phyloP scores from a whole-genome alignment of 169 alveolate species.

The Cryptosporidium bovis region DNA sequence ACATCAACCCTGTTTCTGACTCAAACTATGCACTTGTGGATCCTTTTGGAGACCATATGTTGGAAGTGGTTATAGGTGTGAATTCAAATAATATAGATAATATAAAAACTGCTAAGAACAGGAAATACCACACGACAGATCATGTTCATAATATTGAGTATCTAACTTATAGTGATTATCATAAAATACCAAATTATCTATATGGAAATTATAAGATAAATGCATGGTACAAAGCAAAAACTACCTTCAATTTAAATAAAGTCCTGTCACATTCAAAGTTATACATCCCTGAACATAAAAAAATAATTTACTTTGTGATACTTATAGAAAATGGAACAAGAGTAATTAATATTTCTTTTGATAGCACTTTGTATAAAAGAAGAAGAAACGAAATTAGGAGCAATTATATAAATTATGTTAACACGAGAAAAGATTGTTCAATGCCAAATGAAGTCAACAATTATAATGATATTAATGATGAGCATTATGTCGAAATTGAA shows the following conservation, averaged over 20 bases:
- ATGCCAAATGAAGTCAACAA: neutral
- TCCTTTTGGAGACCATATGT: conserved; percentile 56
- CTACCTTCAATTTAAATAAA: conserved; percentile 7
- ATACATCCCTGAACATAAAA: conserved; percentile 35
- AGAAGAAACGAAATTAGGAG: conserved; percentile 25
- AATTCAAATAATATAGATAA: conserved; percentile 1
- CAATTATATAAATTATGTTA: neutral
- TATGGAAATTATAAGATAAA: conserved; percentile 16
- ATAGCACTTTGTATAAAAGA: conserved; percentile 22
- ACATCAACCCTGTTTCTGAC: conserved; percentile 21
- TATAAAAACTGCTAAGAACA: neutral
- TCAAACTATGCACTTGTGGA: conserved; percentile 35
- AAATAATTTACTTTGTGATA: conserved; percentile 17
- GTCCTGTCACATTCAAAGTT: conserved; percentile 38
- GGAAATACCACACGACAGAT: neutral
- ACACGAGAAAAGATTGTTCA: neutral
- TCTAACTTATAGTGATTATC: neutral
- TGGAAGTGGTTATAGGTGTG: conserved; percentile 49
- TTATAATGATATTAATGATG: neutral
- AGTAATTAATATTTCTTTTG: conserved; percentile 56
- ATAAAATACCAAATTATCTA: conserved; percentile 14
- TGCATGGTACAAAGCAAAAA: conserved; percentile 22
- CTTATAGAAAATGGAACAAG: conserved; percentile 56
- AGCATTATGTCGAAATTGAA: neutral
- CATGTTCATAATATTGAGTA: neutral